Conservation (phyloP, 768 basidiomycete species). For the Tulasnella sp. region DNA sequence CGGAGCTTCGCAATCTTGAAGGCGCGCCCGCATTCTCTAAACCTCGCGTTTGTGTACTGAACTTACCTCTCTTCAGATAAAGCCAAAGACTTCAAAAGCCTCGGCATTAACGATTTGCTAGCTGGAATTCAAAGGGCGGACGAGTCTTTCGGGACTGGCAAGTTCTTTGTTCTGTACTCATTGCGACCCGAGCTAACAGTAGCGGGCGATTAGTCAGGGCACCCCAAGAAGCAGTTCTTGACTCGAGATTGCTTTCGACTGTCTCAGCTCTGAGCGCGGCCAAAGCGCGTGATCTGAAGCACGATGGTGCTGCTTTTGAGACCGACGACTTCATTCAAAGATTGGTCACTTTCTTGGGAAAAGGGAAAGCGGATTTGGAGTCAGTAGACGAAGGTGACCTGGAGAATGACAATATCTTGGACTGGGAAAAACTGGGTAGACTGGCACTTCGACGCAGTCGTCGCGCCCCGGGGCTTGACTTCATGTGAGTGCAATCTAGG, state of each 20-base stretch:
- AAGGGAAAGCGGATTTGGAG: conserved; percentile 39
- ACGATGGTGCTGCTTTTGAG: conserved; percentile 81
- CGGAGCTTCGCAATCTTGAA: conserved; percentile 49
- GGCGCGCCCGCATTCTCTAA: conserved; percentile 35
- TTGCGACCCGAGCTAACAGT: not conserved
- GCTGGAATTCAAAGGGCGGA: conserved; percentile 16
- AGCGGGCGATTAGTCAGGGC: conserved; percentile 44
- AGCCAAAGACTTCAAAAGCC: conserved; percentile 12
- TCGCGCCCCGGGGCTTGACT: conserved; percentile 69
- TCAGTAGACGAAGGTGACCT: conserved; percentile 21
- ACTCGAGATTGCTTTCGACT: conserved; percentile 68
- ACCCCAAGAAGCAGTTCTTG: conserved; percentile 81
- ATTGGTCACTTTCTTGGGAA: conserved; percentile 66
- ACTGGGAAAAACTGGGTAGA: conserved; percentile 82
- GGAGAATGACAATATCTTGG: conserved; percentile 32
- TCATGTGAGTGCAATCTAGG: conserved; percentile 52
- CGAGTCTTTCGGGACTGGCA: conserved; percentile 18
- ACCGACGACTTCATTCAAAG: conserved; percentile 80
- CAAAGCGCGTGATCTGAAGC: conserved; percentile 85
- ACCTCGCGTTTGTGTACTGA: not conserved
- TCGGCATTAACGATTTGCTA: conserved; percentile 14
- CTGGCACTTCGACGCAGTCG: conserved; percentile 71
- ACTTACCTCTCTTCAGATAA: not conserved
- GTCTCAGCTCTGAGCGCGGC: conserved; percentile 70
- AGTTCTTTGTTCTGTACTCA: not conserved